Base-by-base conservation (phyloP, 2,329 filamentous ascomycete genomes). In the Raffaelea arxii region DNA sequence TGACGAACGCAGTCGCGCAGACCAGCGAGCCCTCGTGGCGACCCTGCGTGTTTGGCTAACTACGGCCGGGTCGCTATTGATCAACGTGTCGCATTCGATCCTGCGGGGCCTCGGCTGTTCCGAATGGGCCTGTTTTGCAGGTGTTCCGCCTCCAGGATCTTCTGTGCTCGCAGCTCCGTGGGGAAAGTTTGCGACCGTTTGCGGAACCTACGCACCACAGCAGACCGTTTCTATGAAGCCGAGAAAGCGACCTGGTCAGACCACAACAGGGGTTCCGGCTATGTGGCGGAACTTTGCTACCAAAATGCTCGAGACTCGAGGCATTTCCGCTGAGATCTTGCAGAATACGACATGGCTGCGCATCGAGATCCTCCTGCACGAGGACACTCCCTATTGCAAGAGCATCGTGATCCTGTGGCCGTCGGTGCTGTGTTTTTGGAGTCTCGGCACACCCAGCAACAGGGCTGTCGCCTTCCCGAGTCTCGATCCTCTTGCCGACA, bases 21-120 rank as follows among this genome's bases (percentile, higher is more conserved):
- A 52, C 16, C 41, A 46, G 25, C 52, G 56, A 22, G 50, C 72
- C 3, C 59, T 75, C 21, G 50, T 65, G 3, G 75, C 71, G 3
- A 76, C 71, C 6, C 66, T 80, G 16, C 69, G 70, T 41, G 66
- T 72, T 9, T 75, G 76, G 51, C 57, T 80, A 43, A 79, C 76
- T 6, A 78, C 73, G 2, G 73, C 72, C 0, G 77, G 77, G 3
- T 67, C 68, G 11, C 62, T 80, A 7, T 59, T 79, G 14, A 62
- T 78, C 23, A 69, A 67, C 37, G 55, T 80, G 23, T 65, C 64
- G 35, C 65, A 77, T 42, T 66, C 71, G 4, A 57, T 66, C 35
- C 70, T 73, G 37, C 62, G 67, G 32, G 73, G 71, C 6, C 59
- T 80, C 35, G 57, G 68, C 14, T 66, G 66, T 2, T 61, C 72